These are phyloP conservation scores for Omphalotus olearius DNA, from an alignment of 1,284 basidiomycete species.

Conservation along the genomic window DNA sequence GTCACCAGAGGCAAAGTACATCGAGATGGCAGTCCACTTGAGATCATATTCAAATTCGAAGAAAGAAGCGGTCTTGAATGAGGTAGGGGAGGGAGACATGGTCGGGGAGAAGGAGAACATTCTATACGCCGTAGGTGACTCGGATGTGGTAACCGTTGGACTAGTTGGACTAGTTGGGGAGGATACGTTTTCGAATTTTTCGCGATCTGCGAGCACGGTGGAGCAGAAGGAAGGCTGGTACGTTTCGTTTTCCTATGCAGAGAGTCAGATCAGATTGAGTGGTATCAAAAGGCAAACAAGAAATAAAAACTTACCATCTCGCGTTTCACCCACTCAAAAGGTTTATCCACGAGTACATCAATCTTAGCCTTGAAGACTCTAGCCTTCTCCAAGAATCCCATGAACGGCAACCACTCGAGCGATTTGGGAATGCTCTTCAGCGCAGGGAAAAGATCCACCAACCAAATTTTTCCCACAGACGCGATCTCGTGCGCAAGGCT, in stretches of 20 bases:
- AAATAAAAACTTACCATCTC: constrained; percentile 48
- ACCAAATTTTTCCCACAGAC: constrained; percentile 62
- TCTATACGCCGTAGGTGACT: background rate
- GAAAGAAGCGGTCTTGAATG: background rate
- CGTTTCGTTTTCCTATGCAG: constrained; percentile 39
- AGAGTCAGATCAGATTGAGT: background rate
- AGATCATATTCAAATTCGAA: constrained; percentile 55
- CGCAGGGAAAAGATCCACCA: constrained; percentile 54
- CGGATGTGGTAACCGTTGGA: too few species aligned
- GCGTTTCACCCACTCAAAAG: constrained; percentile 54
- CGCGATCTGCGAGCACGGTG: constrained; percentile 50
- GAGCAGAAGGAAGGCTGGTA: constrained; percentile 59
- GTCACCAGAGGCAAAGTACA: constrained; percentile 62
- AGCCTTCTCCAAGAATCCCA: constrained; percentile 50
- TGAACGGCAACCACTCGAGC: constrained; percentile 38
- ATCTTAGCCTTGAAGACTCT: constrained; percentile 60
- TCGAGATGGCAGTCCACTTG: constrained; percentile 71
- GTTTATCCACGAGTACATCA: constrained; percentile 61
- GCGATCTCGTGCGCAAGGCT: constrained; percentile 62
- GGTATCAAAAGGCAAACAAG: background rate
- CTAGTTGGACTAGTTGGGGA: too few species aligned
- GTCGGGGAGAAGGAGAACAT: background rate
- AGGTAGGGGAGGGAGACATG: background rate
- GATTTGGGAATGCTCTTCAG: constrained; percentile 35
- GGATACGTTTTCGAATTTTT: background rate